phyloP scores from a whole-genome alignment of 1,284 basidiomycete species.

The Ganoderma boninense region DNA sequence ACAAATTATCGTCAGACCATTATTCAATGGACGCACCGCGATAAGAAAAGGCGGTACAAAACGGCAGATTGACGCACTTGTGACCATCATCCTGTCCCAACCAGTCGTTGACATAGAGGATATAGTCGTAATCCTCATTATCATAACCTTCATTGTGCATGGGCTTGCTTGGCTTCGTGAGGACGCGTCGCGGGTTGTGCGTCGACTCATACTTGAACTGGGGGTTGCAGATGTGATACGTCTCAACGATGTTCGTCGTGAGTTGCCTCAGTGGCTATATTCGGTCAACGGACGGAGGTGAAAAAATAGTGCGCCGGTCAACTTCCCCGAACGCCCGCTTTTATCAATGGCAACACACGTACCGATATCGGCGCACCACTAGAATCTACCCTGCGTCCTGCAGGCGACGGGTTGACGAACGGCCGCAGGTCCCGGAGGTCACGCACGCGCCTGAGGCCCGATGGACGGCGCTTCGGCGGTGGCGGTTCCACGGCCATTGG shows the following conservation, averaged over 20 bases:
- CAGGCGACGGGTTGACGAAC: conserved; percentile 63
- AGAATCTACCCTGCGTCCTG: conserved; percentile 71
- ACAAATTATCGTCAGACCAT: conserved; percentile 5
- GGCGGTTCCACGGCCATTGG: conserved; percentile 75
- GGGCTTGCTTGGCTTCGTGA: conserved; percentile 96
- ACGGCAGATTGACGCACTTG: conserved; percentile 67
- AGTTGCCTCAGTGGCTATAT: conserved; percentile 85
- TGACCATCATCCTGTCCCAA: conserved; percentile 90
- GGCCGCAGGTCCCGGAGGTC: conserved; percentile 77
- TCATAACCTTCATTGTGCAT: conserved; percentile 94
- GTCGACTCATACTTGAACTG: conserved; percentile 92
- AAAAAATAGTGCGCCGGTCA: conserved; percentile 24
- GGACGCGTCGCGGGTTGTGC: conserved; percentile 91
- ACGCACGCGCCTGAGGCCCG: conserved; percentile 76
- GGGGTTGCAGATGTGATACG: conserved; percentile 93
- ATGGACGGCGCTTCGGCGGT: conserved; percentile 71
- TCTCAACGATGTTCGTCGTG: conserved; percentile 87
- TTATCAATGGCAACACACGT: conserved; percentile 33
- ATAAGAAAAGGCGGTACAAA: conserved; percentile 1
- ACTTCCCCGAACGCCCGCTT: conserved; percentile 21
- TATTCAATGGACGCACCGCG: not conserved
- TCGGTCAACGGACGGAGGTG: not conserved
- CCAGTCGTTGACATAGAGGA: conserved; percentile 97
- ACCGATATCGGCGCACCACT: conserved; percentile 74
- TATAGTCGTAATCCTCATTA: conserved; percentile 98